Evolutionary conservation across 352 stramenopile species (phyloP).

Genomic region (Blastocystis sp.): DNA sequence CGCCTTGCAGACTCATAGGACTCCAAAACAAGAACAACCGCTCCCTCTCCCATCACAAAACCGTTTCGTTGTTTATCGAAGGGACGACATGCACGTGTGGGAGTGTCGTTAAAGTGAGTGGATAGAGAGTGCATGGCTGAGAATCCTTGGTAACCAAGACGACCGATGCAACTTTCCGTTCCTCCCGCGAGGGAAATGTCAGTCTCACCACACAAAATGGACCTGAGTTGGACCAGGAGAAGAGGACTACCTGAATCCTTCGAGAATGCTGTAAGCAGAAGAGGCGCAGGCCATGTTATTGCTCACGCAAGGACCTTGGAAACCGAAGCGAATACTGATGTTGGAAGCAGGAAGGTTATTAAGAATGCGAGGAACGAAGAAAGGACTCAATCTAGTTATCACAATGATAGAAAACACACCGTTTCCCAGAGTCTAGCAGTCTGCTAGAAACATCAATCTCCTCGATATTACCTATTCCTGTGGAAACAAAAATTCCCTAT

Average conservation of each 20-base stretch:
- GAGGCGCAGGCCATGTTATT: constrained; percentile 91
- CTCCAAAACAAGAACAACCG: constrained; percentile 78
- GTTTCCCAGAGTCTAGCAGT: not conserved
- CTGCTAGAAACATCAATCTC: constrained; percentile 68
- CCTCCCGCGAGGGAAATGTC: constrained; percentile 79
- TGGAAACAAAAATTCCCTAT: constrained; percentile 76
- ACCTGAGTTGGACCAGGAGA: not conserved
- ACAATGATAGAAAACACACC: not conserved
- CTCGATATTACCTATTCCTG: constrained; percentile 78
- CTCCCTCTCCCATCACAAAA: constrained; percentile 92
- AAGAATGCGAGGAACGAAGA: constrained; percentile 85
- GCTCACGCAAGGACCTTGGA: constrained; percentile 91
- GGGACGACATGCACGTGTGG: constrained; percentile 79
- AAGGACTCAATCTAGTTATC: constrained; percentile 68
- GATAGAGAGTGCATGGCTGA: constrained; percentile 86
- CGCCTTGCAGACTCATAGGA: constrained; percentile 81
- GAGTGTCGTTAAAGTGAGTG: constrained; percentile 86
- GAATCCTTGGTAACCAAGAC: constrained; percentile 87
- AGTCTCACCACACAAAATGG: constrained; percentile 72
- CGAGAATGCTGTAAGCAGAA: constrained; percentile 88
- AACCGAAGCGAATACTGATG: constrained; percentile 80
- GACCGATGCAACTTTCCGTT: constrained; percentile 86
- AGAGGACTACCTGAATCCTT: constrained; percentile 75
- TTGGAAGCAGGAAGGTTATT: constrained; percentile 84
- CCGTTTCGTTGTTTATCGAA: constrained; percentile 89